Base-by-base conservation (phyloP, 441 rosid species). In the Raphanus hybrid region DNA sequence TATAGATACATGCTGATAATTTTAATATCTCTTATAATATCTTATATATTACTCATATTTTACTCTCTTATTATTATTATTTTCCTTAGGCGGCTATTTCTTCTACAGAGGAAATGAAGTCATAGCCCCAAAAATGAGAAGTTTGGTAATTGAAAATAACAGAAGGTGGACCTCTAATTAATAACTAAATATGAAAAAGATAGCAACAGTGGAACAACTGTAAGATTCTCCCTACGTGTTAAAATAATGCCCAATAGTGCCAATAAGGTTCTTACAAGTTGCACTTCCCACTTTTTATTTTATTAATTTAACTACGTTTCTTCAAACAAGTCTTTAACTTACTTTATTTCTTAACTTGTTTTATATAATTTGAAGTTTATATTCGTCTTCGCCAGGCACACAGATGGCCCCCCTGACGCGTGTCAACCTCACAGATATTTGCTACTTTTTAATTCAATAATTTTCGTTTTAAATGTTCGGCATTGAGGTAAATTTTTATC, bases 161-260 rank as follows among this genome's bases (percentile, higher is more conserved):
- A 74, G 32, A 78, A 67, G 39, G 65, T 74, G 75, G 78, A 79
- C 78, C 78, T 73, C 62, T 74, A 23, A 79, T 55, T 69, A 74
- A 54, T 79, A 15, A 59, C 26, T 16, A 70, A 52, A 74, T 69
- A 61, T 55, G 50, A 65, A 64, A 77, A 60, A 29, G 58, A 57
- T 69, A 86, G 76, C 15, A 71, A 68, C 67, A 87, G 78, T 84
- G 82, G 86, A 81, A 75, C 74, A 82, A 76, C 81, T 54, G 81
- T 43, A 76, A 82, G 85, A 85, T 85, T 87, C 83, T 82, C 60
- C 37, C 37, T 79, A 77, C 78, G 80, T 68, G 81, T 67, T 70
- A 32, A 74, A 80, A 65, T 80, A 80, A 65, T 80, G 15, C 41
- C 76, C 54, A 80, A 52, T 6, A n/a, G 8, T 3, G 57, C 58